phyloP scores from a whole-genome alignment of 352 stramenopile species.

The Phytophthora europaea region DNA sequence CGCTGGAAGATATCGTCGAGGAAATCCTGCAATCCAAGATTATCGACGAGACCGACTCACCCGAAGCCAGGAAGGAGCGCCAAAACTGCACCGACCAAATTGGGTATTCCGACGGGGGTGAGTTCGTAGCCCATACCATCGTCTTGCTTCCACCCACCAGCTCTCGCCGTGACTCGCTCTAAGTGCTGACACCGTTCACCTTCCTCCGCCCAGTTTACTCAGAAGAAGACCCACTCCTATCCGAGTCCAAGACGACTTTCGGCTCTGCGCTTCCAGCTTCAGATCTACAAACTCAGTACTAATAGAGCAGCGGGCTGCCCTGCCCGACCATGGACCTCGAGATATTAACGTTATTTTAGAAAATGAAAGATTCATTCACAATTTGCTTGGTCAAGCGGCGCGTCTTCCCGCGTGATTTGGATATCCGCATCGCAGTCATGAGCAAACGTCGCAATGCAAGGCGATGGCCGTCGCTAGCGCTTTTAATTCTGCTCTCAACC shows the following conservation, averaged over 20 bases:
- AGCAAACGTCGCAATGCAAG: background rate
- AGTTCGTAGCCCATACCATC: conserved; percentile 27
- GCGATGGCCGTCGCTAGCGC: conserved; percentile 6
- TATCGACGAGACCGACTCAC: conserved; percentile 94
- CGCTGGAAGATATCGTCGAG: conserved; percentile 99
- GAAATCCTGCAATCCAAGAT: conserved; percentile 98
- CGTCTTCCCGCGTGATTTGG: conserved; percentile 23
- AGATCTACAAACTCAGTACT: conserved; percentile 7
- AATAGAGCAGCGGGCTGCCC: background rate
- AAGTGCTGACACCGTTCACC: conserved; percentile 28
- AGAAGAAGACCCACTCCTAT: conserved; percentile 34
- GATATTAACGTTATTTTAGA: conserved; percentile 15
- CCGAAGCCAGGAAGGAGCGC: conserved; percentile 51
- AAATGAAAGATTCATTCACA: background rate
- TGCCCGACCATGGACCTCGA: background rate
- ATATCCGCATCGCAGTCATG: conserved; percentile 25
- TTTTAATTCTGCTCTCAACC: background rate
- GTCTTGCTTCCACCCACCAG: conserved; percentile 25
- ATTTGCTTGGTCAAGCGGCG: conserved; percentile 18
- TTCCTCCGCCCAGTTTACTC: conserved; percentile 30
- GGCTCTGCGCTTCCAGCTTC: conserved; percentile 15
- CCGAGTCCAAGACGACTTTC: conserved; percentile 20
- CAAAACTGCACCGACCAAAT: conserved; percentile 68
- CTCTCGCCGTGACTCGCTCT: conserved; percentile 28
- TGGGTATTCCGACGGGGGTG: conserved; percentile 63